Base-by-base conservation (phyloP, 345 rosid species). In the Mercurialis annua region DNA sequence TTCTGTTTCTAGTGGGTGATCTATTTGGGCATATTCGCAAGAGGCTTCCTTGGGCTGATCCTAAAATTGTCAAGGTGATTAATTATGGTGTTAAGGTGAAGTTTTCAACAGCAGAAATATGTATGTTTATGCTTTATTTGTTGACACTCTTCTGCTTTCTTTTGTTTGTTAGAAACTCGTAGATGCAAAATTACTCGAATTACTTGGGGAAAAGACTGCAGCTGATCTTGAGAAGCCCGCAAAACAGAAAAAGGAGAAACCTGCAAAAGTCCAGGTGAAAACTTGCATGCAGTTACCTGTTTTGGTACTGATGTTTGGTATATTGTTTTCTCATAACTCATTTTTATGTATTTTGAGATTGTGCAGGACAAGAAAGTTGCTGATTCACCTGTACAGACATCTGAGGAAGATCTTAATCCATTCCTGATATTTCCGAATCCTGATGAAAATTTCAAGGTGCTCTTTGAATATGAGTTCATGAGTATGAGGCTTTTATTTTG, bases 361-460 rank as follows among this genome's bases (percentile, higher is more conserved):
- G 8, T 70, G 43, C 40, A 92, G 97, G 98, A 80, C 44, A 90
- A 87, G 77, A 81, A 76, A 56, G 61, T 70, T 65, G 69, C 64
- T 43, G 81, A 58, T 70, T 78, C 78, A 73, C 81, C 84, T 53
- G 69, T 65, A 24, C 83, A 78, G 78, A 88, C 87, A 47, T 78
- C 88, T 34, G 99, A 95, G 70, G 99, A 94, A 80, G 96, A 91
- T 27, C 82, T 95, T 49, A 87, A 87, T 82, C 99, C 99, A 29
- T 92, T 73, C 82, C 69, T 83, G 48, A 82, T 82, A 69, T 95
- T 95, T 79, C 96, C 97, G 50, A 83, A 64, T 69, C 99, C 98
- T 5, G 85, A 84, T 67, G 94, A 95, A 69, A 95, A 95, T 80
- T 71, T 78, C 78, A 86, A 84, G 98, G 98, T 90, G 78, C n/a